A percentile compares a stretch with the other conserved stretches of the same genome.
phyloP scores from a whole-genome alignment of 2,329 filamentous ascomycete genomes.

The Ampelomyces quisqualis region DNA sequence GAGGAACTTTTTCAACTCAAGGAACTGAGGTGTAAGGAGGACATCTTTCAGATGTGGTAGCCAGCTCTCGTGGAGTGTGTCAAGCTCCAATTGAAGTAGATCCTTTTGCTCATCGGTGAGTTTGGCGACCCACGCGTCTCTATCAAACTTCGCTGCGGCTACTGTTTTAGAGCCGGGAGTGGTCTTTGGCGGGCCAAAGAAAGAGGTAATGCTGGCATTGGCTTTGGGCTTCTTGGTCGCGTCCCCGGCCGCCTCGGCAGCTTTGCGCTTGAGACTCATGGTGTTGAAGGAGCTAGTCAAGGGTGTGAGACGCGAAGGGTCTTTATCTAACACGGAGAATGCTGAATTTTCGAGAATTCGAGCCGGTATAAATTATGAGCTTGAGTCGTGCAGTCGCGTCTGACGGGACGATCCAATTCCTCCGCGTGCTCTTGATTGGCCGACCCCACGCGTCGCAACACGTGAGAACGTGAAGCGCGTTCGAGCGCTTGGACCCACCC shows the following conservation, averaged over 20 bases:
- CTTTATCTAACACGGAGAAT: too few species aligned
- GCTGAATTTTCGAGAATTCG: too few species aligned
- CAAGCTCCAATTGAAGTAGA: slow-evolving; percentile 83
- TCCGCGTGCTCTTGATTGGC: slow-evolving; percentile 16
- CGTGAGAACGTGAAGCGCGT: slow-evolving; percentile 18
- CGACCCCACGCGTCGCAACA: neutral
- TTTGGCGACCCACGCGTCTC: slow-evolving; percentile 81
- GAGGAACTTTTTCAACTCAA: slow-evolving; percentile 85
- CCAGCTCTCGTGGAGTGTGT: slow-evolving; percentile 91
- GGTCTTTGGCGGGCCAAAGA: slow-evolving; percentile 69
- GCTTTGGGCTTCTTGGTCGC: slow-evolving; percentile 54
- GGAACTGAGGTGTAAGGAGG: slow-evolving; percentile 73
- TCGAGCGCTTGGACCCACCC: neutral
- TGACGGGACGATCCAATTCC: slow-evolving; percentile 2
- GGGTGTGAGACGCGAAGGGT: too few species aligned
- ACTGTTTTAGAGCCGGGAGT: slow-evolving; percentile 28
- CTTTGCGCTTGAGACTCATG: slow-evolving; percentile 56
- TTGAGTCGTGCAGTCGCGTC: neutral
- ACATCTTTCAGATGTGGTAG: slow-evolving; percentile 86
- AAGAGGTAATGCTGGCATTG: slow-evolving; percentile 81
- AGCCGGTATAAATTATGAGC: neutral
- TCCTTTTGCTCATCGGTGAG: slow-evolving; percentile 79
- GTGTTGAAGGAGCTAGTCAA: too few species aligned
- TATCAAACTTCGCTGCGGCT: slow-evolving; percentile 65
- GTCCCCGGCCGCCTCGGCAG: slow-evolving; percentile 48